Evolutionary conservation across 306 rosid species (phyloP).

Genomic region (Geum urbanum): DNA sequence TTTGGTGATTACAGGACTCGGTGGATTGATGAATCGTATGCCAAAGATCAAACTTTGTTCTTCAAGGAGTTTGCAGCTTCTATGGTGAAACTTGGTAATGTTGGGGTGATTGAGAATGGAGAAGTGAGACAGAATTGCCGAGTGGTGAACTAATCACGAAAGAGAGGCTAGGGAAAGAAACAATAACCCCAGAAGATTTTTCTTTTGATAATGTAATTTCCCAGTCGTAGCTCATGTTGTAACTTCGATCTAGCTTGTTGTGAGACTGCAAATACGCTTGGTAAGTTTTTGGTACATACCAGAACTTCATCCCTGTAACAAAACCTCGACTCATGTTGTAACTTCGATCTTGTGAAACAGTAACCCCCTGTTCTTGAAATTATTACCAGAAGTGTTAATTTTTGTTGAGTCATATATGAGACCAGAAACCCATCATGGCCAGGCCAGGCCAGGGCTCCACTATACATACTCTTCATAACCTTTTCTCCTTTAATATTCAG

Average conservation of each 20-base stretch:
- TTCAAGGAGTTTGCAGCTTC: conserved; percentile 54
- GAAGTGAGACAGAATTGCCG: conserved; percentile 59
- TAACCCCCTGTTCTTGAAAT: no score
- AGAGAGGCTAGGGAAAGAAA: neutral
- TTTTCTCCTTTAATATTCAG: no score
- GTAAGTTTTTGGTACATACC: neutral
- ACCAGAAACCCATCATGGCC: no score
- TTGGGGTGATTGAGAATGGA: conserved; percentile 43
- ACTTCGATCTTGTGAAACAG: no score
- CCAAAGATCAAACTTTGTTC: conserved; percentile 52
- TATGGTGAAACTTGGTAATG: conserved; percentile 65
- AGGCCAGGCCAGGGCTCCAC: no score
- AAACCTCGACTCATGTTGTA: no score
- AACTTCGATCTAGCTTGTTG: conserved; percentile 3
- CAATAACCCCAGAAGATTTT: neutral
- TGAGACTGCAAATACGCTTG: neutral
- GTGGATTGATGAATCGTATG: conserved; percentile 66
- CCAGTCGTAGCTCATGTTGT: neutral
- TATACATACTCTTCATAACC: no score
- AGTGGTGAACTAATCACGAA: conserved; percentile 37
- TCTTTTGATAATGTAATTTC: neutral
- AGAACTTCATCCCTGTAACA: no score
- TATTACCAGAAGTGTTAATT: no score
- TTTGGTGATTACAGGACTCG: conserved; percentile 50
- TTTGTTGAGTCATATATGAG: no score